These are phyloP conservation scores for Lippia alba DNA, from an alignment of 305 asterid species.

Conservation along the genomic window DNA sequence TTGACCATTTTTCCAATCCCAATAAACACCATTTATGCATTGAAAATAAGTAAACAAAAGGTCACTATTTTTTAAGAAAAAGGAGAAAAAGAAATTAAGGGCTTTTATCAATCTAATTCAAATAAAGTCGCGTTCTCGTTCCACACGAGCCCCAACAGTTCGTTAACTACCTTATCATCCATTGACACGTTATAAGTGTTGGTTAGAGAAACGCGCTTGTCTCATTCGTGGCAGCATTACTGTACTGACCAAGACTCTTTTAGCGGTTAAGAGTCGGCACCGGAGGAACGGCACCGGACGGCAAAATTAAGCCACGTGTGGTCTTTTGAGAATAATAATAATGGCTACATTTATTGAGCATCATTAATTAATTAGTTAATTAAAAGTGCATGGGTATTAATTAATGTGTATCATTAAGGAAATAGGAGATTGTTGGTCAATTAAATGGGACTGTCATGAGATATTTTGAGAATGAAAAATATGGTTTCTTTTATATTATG, in stretches of 20 bases:
- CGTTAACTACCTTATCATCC: conserved; percentile 46
- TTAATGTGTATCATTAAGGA: neutral
- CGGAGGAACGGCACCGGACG: conserved; percentile 42
- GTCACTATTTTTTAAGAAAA: neutral
- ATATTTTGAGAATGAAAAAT: neutral
- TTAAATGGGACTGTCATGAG: neutral
- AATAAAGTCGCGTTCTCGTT: conserved; percentile 47
- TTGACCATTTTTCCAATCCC: conserved; percentile 39
- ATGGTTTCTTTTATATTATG: neutral
- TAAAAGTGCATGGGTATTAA: no score
- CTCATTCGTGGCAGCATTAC: conserved; percentile 2
- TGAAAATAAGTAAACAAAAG: conserved; percentile 19
- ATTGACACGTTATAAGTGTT: conserved; percentile 37
- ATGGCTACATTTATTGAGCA: neutral
- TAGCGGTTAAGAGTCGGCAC: conserved; percentile 40
- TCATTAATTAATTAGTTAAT: neutral
- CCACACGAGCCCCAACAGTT: conserved; percentile 55
- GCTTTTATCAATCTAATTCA: neutral
- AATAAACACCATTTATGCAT: conserved; percentile 34
- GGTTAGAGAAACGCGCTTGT: conserved; percentile 27
- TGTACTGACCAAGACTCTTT: conserved; percentile 16
- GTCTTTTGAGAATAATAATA: conserved; percentile 1
- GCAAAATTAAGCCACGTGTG: conserved; percentile 30
- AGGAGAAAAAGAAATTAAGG: neutral
- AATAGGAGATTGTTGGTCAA: neutral